Base-by-base conservation (phyloP, 352 stramenopile species). In the Globisporangium alternatum region DNA sequence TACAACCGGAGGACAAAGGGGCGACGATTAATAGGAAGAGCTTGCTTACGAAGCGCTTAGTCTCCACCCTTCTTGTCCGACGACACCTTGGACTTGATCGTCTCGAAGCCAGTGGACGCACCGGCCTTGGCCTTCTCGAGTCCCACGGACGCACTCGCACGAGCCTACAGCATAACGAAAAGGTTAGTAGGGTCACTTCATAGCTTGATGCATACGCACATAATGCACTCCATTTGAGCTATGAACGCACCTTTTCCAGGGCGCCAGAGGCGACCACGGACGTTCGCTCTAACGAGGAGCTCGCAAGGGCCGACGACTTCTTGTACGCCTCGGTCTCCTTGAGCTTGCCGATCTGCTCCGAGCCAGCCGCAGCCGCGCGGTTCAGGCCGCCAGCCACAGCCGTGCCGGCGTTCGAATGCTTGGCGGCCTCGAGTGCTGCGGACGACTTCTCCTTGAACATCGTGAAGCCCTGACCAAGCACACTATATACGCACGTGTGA, bases 271-370 rank as follows among this genome's bases (percentile, higher is more conserved):
- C 85, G 28, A 90, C 85, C 9, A 83, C 39, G 9, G 82, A 85
- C 57, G 79, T 89, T 58, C 83, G 74, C 62, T 90, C 81, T 55
- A 83, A 83, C 31, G 72, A 72, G 19, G 72, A 73, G 56, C 78
- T 86, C 13, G 83, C 83, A 8, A 88, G 71, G 28, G 65, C 80
- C 12, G 81, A 85, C 21, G 81, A 89, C 67, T 88, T 91, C 71
- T 96, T 96, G 77, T 89, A 96, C 33, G 85, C 83, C 7, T 91
- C 87, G 31, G 87, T 90, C 58, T 90, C 85, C 68, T 91, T 91
- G 4, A 96, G 71, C 72, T 92, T 93, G 63, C 65, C 79, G 39
- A 92, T 84, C 68, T 87, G 77, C 68, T 93, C 83, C 57, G 87
- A 90, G 17, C 81, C 76, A 21, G 78, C 84, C 2, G 70, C 76